Base-by-base conservation (phyloP, 1,139 yeast genomes). In the Protomyces lactucae-debilis region DNA sequence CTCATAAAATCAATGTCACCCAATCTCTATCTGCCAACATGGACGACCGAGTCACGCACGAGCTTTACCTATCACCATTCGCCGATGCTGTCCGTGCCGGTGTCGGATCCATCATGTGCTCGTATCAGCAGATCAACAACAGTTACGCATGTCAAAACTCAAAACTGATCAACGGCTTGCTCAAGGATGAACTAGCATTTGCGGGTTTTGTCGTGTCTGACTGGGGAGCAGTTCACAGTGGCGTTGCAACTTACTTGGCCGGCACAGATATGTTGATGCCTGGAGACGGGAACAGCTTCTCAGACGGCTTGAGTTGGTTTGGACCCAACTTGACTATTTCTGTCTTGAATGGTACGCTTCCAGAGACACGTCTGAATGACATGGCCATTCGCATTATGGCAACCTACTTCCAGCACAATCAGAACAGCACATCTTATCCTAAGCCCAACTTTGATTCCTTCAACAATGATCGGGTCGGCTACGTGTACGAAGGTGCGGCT, bases 241-340 rank as follows among this genome's bases (percentile, higher is more conserved):
- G 88, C 8, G 83, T 84, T 4, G 78, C 79, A 64, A 79, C 86
- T 0, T 84, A 83, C 0, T 73, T 83, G 36, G 80, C 87, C 1
- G 89, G 89, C 1, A 74, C 83, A 53, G 88, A 85, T 73, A 83
- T 85, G 86, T 77, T 82, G 4, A 84, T 85, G 88, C 88, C 88
- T 0, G 87, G 87, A 36, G 64, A 53, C 16, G 64, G 57, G 21
- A 39, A 51, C 61, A 21, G 28, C 28, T 57, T 57, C 40, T 36
- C 51, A n/a, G 61, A 57, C 32, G 61, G 61, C 21, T 23, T 39
- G 14, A 81, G 86, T 0, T 80, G 77, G 67, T 83, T 85, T 84
- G 88, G 87, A 0, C 82, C 85, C 1, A 74, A 82, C 51, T 75
- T 85, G 66, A 83, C 87, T 0, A 73, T 81, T 64, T 81, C 86